phyloP scores from a whole-genome alignment of 352 stramenopile species.

The Phytophthora crassamura region DNA sequence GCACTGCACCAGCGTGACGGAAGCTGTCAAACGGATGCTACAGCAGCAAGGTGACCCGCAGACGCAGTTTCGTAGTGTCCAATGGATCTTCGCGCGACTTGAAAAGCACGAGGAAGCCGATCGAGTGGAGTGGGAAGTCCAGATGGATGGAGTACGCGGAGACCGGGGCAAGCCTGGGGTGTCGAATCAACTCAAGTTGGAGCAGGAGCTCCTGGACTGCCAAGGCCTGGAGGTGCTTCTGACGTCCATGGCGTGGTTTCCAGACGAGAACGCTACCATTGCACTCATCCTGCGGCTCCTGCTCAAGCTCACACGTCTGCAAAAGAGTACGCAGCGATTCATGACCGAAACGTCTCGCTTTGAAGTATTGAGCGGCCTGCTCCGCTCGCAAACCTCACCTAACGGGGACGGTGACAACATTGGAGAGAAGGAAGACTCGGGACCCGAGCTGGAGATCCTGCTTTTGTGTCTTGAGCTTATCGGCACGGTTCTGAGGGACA shows the following conservation, averaged over 20 bases:
- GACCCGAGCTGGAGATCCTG: conserved; percentile 13
- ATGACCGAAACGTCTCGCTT: conserved; percentile 31
- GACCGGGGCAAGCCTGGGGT: conserved; percentile 17
- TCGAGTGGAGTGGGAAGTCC: conserved; percentile 24
- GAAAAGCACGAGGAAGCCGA: conserved; percentile 38
- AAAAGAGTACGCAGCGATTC: conserved; percentile 34
- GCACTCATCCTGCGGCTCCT: conserved; percentile 43
- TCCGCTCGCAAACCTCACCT: conserved; percentile 21
- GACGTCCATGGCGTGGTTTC: conserved; percentile 36
- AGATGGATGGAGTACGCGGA: conserved; percentile 19
- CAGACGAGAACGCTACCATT: conserved; percentile 20
- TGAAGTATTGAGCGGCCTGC: conserved; percentile 32
- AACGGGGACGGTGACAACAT: conserved; percentile 8
- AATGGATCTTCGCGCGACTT: conserved; percentile 63
- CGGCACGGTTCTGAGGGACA: conserved; percentile 35
- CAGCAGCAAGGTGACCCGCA: conserved; percentile 33
- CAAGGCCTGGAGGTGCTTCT: conserved; percentile 38
- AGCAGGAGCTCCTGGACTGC: conserved; percentile 40
- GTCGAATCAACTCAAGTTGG: conserved; percentile 25
- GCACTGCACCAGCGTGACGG: conserved; percentile 53
- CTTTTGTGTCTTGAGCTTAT: conserved; percentile 34
- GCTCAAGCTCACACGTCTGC: conserved; percentile 33
- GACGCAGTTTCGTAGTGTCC: conserved; percentile 44
- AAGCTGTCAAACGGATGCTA: conserved; percentile 53
- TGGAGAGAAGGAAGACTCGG: conserved; percentile 13